These are phyloP conservation scores for Ophiorrhiza pumila DNA, from an alignment of 257 asterid species.

Conservation along the genomic window DNA sequence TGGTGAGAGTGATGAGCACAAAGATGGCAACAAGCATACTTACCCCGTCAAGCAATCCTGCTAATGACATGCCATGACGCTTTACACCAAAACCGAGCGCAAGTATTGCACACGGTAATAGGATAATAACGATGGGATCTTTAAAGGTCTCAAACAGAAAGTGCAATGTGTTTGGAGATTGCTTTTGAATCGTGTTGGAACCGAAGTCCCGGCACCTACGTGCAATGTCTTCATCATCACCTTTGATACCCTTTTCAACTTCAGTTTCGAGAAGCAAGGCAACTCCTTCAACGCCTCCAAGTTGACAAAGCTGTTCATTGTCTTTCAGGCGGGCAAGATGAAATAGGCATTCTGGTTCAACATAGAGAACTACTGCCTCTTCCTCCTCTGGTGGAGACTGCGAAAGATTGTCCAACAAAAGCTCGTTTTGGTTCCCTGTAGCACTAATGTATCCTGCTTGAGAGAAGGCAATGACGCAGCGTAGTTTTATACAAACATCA, in stretches of 20 bases:
- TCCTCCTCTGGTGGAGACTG: no score
- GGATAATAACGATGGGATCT: conserved; percentile 51
- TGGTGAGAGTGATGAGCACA: conserved; percentile 48
- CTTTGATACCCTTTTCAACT: no score
- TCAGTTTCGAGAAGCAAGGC: no score
- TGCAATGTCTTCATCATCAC: no score
- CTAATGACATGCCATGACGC: conserved; percentile 39
- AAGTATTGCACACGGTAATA: conserved; percentile 41
- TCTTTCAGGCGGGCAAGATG: conserved; percentile 21
- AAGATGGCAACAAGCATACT: conserved; percentile 51
- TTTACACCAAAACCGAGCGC: conserved; percentile 50
- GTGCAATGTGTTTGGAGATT: conserved; percentile 29
- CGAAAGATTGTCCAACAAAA: no score
- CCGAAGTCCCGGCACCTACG: conserved; percentile 47
- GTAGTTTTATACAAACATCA: conserved; percentile 1
- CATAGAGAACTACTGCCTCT: conserved; percentile 30
- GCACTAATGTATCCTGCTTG: background rate
- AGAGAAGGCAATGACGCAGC: conserved; percentile 5
- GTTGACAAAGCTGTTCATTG: conserved; percentile 8
- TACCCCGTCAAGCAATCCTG: conserved; percentile 68
- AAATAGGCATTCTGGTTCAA: conserved; percentile 10
- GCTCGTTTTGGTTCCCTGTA: background rate
- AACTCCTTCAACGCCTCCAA: conserved; percentile 34
- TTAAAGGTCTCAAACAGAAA: conserved; percentile 37
- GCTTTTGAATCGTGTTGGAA: conserved; percentile 42